Evolutionary conservation across 202 grass and related monocot species (phyloP).

Genomic region (Schoenoplectus triqueter): DNA sequence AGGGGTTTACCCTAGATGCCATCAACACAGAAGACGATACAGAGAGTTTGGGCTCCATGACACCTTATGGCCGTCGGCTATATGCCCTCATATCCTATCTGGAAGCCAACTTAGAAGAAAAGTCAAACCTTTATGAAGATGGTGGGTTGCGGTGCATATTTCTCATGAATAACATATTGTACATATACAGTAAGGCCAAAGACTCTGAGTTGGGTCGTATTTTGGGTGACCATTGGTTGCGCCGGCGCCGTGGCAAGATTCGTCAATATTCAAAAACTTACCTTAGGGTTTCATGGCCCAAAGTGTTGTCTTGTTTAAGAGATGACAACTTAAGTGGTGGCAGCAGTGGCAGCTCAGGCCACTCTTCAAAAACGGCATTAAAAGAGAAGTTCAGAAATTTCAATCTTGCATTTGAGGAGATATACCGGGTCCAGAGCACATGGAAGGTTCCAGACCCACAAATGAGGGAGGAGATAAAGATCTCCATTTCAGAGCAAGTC

Average conservation of each 20-base stretch:
- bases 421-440: conserved; percentile 70
- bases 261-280: conserved; percentile 85
- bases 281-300: conserved; percentile 84
- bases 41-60: conserved; percentile 62
- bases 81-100: conserved; percentile 79
- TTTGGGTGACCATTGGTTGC: conserved; percentile 88
- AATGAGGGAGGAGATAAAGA: conserved; percentile 88
- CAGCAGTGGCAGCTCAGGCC: conserved; percentile 53
- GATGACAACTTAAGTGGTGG: conserved; percentile 60
- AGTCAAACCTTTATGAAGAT: conserved; percentile 94
- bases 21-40: conserved; percentile 43
- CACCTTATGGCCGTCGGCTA: conserved; percentile 58
- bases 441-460: conserved; percentile 94
- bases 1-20: conserved; percentile 33
- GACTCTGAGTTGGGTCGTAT: conserved; percentile 84
- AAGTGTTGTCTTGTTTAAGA: conserved; percentile 72
- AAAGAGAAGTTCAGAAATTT: conserved; percentile 95
- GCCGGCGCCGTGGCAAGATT: conserved; percentile 64
- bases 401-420: conserved; percentile 84
- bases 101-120: conserved; percentile 85
- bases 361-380: conserved; percentile 70
- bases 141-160: conserved; percentile 75
- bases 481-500: conserved; percentile 88
- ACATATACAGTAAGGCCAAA: conserved; percentile 81
- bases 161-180: conserved; percentile 95